Conservation (phyloP, 2,329 filamentous ascomycete genomes). For the Sarocladiaceae sp. region DNA sequence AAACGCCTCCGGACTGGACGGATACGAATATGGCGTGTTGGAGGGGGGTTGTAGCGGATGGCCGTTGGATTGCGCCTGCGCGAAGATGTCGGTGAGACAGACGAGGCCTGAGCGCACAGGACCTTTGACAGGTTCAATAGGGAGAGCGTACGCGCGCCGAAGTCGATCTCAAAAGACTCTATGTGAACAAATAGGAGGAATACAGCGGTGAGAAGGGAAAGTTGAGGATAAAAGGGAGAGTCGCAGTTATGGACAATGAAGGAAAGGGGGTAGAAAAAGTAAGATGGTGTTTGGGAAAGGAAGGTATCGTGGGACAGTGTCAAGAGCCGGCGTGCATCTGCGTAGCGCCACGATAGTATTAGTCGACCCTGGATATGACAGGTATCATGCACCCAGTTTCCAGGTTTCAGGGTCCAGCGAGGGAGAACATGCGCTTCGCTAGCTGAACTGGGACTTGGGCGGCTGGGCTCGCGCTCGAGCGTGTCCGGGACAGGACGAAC, state of each 20-base stretch:
- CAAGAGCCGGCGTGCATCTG: neutral
- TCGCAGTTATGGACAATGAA: neutral
- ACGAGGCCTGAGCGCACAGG: slow-evolving; percentile 2
- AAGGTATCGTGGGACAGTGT: neutral
- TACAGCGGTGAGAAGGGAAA: neutral
- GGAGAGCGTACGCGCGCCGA: too few species aligned
- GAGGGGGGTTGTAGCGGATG: neutral
- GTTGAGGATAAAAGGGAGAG: neutral
- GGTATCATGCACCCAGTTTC: neutral
- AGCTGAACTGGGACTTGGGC: neutral
- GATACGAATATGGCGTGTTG: neutral
- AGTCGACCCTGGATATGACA: neutral
- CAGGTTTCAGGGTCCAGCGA: slow-evolving; percentile 1
- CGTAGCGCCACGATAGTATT: neutral
- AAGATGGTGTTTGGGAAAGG: neutral
- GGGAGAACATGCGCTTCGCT: neutral
- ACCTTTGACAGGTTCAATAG: neutral
- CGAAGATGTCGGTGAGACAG: slow-evolving; percentile 1
- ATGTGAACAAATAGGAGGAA: neutral
- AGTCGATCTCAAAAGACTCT: too few species aligned
- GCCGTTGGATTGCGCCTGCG: neutral
- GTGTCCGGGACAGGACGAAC: neutral
- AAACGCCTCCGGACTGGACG: too few species aligned
- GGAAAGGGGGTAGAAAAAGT: neutral
- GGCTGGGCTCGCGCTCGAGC: neutral